Base-by-base conservation (phyloP, 2,329 filamentous ascomycete species). In the Penicillium sp. region DNA sequence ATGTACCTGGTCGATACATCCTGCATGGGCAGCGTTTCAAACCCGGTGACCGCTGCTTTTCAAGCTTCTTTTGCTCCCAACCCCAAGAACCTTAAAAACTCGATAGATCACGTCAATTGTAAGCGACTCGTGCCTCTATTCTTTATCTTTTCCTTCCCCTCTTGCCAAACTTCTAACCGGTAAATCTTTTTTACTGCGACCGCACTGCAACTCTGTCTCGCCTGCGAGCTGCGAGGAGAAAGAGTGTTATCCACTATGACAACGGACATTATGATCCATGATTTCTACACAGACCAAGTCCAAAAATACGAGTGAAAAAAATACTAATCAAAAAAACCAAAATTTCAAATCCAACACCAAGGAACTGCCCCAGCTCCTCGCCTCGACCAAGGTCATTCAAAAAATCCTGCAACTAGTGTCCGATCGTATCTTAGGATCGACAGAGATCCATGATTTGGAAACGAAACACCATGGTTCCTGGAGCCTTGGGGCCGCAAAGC, bases 191-290 rank as follows among this genome's bases (percentile, higher is more conserved):
- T 10, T 2, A 7, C 9, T 49, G 47, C 31, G 31, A 24, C 47
- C 19, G 19, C n/a, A 33, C 16, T 48, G 29, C n/a, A 48, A 48
- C 46, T 26, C 29, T 61, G 59, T 59, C 56, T 61, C 39, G 56
- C 54, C 59, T 59, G 59, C 56, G 51, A 27, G 48, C 42, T 16
- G 59, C 51, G 56, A 61, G 59, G 59, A 50, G 52, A 35, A 22
- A 10, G 13, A 48, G 21, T 19, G n/a, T 19, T 47, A 9, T 43
- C 33, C 49, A 50, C 49, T 43, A 31, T 10, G n/a, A 55, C 56
- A 58, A 54, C 52, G 52, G 11, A 22, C 31, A 51, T 58, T 54
- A 44, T 56, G 10, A 13, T 19, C 33, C 26, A 26, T 13, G 21
- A 35, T 46, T n/a, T 39, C 16, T 19, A n/a, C 16, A 39, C n/a